These are phyloP conservation scores for Vaccinium myrtillus DNA, from an alignment of 148 eudicot genomes.

Conservation along the genomic window DNA sequence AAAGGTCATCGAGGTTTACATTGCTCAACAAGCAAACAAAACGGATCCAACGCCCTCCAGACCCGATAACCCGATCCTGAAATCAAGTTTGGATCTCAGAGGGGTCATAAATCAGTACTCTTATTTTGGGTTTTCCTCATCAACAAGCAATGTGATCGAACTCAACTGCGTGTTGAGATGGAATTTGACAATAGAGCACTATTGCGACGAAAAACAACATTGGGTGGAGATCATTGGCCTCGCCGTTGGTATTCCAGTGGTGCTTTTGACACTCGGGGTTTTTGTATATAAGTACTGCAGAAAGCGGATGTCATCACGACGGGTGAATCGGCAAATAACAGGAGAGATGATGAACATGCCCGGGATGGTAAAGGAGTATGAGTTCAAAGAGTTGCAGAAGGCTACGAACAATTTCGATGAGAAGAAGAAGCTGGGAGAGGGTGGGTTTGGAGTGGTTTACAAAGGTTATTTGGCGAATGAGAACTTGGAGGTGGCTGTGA, in stretches of 20 bases:
- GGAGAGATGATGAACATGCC: slow-evolving; percentile 67
- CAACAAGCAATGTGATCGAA: slow-evolving; percentile 51
- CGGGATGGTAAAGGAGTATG: slow-evolving; percentile 66
- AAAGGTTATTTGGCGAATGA: slow-evolving; percentile 47
- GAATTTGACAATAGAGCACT: slow-evolving; percentile 66
- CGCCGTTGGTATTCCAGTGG: slow-evolving; percentile 22
- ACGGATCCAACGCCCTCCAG: slow-evolving; percentile 20
- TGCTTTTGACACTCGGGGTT: slow-evolving; percentile 20
- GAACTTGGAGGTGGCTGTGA: slow-evolving; percentile 66
- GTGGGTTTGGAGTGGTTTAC: slow-evolving; percentile 81
- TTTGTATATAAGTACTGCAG: slow-evolving; percentile 15
- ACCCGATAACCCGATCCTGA: slow-evolving; percentile 56
- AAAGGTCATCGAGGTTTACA: slow-evolving; percentile 44
- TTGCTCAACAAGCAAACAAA: slow-evolving; percentile 24
- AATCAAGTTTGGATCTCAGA: slow-evolving; percentile 17
- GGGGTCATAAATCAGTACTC: slow-evolving; percentile 38
- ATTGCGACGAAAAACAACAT: not conserved
- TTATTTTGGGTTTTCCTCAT: slow-evolving; percentile 78
- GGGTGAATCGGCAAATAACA: slow-evolving; percentile 33
- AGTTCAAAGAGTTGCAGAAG: slow-evolving; percentile 60
- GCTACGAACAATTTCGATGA: slow-evolving; percentile 73
- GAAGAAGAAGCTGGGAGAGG: slow-evolving; percentile 68
- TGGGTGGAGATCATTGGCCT: slow-evolving; percentile 7
- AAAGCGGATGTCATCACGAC: slow-evolving; percentile 13
- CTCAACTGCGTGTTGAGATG: slow-evolving; percentile 73